Evolutionary conservation across 202 grass and related monocot genomes (phyloP).

Genomic region (Schoenoplectus tabernaemontani): DNA sequence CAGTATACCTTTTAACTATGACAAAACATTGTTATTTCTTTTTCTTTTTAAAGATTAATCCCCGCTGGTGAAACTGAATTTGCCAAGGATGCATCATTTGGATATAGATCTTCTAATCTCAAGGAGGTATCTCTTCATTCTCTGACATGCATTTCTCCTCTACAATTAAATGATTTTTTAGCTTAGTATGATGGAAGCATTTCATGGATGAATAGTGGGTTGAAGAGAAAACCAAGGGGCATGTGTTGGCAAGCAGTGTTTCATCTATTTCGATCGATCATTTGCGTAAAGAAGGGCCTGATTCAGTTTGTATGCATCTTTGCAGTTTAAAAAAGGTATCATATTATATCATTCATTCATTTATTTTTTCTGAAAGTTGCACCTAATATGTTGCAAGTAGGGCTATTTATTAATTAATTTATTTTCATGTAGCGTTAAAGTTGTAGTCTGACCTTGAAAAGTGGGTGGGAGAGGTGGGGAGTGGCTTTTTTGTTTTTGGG

Average conservation of each 20-base stretch:
- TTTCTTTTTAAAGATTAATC: conserved; percentile 50
- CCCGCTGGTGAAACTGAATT: conserved; percentile 90
- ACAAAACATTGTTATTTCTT: neutral
- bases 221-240: conserved; percentile 87
- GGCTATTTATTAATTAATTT: too few species aligned
- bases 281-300: conserved; percentile 73
- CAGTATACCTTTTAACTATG: neutral
- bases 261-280: conserved; percentile 86
- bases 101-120: conserved; percentile 95
- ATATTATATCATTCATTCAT: neutral
- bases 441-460: neutral
- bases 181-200: conserved; percentile 19
- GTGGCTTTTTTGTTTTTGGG: neutral
- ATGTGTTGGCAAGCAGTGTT: conserved; percentile 46
- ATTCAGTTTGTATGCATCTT: conserved; percentile 66
- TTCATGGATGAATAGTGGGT: conserved; percentile 54
- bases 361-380: neutral
- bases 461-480: too few species aligned
- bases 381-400: neutral
- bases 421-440: too few species aligned
- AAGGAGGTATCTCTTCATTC: conserved; percentile 49
- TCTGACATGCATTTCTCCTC: neutral
- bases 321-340: conserved; percentile 79
- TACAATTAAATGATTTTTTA: neutral
- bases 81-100: conserved; percentile 92